Conservation (phyloP, 2,329 filamentous ascomycete species). For the Cordyceps javanica region DNA sequence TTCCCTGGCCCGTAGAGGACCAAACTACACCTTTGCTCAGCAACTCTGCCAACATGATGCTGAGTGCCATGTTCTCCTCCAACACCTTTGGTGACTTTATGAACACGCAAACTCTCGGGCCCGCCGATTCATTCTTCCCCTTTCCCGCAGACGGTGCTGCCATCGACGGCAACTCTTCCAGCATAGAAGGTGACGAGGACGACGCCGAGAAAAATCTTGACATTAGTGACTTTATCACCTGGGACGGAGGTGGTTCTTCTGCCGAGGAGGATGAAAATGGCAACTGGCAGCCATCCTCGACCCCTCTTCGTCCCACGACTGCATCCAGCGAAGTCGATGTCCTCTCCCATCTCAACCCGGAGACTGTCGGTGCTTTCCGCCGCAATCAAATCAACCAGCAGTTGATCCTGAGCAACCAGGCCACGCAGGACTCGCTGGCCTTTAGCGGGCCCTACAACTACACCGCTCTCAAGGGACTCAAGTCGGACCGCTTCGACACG, state of each 20-base stretch:
- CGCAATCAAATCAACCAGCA: slow-evolving; percentile 58
- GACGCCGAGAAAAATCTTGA: slow-evolving; percentile 59
- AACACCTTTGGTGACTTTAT: slow-evolving; percentile 51
- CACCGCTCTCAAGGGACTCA: slow-evolving; percentile 56
- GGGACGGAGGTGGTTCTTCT: slow-evolving; percentile 52
- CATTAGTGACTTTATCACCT: slow-evolving; percentile 68
- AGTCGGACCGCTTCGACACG: slow-evolving; percentile 58
- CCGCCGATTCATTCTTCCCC: slow-evolving; percentile 70
- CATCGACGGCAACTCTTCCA: slow-evolving; percentile 41
- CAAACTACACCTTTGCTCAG: slow-evolving; percentile 53
- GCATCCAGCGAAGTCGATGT: slow-evolving; percentile 41
- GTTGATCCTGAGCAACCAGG: slow-evolving; percentile 53
- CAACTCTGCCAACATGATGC: slow-evolving; percentile 70
- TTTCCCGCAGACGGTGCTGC: slow-evolving; percentile 56
- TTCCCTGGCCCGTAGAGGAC: slow-evolving; percentile 37
- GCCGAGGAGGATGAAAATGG: slow-evolving; percentile 52
- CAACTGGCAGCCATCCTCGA: slow-evolving; percentile 45
- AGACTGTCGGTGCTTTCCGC: slow-evolving; percentile 73
- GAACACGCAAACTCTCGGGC: slow-evolving; percentile 62
- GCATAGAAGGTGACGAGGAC: slow-evolving; percentile 47
- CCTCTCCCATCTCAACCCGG: slow-evolving; percentile 55
- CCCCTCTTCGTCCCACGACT: slow-evolving; percentile 44
- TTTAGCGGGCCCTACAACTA: slow-evolving; percentile 55
- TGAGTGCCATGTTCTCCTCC: slow-evolving; percentile 61
- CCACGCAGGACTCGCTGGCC: slow-evolving; percentile 55